A percentile compares a stretch with the other conserved stretches of the same genome.
phyloP scores from a whole-genome alignment of 495 filamentous ascomycete genomes.

The Corynascus novoguineensis region DNA sequence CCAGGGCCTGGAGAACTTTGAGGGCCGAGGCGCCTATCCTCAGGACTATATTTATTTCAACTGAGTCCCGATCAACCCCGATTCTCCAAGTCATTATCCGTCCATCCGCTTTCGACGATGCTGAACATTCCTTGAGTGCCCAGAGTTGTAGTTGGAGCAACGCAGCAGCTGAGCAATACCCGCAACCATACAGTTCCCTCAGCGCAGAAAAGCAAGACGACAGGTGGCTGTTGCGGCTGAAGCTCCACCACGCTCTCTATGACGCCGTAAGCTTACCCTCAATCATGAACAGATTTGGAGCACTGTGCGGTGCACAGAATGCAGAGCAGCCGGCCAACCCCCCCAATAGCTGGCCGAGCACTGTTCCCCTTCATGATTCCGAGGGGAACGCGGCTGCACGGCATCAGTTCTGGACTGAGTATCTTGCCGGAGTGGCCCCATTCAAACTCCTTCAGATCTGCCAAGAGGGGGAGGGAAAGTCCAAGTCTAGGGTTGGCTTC shows the following conservation, averaged over 20 bases:
- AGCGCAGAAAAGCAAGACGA: slow-evolving; percentile 1
- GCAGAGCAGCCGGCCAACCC: not conserved
- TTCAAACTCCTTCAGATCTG: not conserved
- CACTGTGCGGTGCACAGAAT: slow-evolving; percentile 13
- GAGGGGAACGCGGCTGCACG: slow-evolving; percentile 16
- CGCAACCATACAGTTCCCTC: slow-evolving; percentile 15
- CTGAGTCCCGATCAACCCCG: slow-evolving; percentile 38
- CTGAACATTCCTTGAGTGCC: not conserved
- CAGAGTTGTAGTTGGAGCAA: slow-evolving; percentile 15
- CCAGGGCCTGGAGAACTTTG: slow-evolving; percentile 52
- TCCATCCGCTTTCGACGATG: not conserved
- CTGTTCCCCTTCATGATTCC: slow-evolving; percentile 1
- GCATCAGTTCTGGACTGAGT: slow-evolving; percentile 50
- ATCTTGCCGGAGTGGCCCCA: slow-evolving; percentile 35
- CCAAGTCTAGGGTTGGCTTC: slow-evolving; percentile 11
- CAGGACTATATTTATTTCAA: slow-evolving; percentile 56
- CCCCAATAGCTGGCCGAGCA: not conserved
- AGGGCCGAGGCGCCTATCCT: slow-evolving; percentile 52
- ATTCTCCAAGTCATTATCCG: slow-evolving; percentile 44
- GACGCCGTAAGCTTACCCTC: slow-evolving; percentile 63
- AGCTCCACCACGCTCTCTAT: slow-evolving; percentile 72
- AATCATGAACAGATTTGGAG: slow-evolving; percentile 37
- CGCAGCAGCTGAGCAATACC: not conserved
- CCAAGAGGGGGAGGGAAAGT: not conserved
- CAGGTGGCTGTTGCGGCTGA: slow-evolving; percentile 35